Conservation (phyloP, 2,329 filamentous ascomycete species). For the Domatiomyces globalis region DNA sequence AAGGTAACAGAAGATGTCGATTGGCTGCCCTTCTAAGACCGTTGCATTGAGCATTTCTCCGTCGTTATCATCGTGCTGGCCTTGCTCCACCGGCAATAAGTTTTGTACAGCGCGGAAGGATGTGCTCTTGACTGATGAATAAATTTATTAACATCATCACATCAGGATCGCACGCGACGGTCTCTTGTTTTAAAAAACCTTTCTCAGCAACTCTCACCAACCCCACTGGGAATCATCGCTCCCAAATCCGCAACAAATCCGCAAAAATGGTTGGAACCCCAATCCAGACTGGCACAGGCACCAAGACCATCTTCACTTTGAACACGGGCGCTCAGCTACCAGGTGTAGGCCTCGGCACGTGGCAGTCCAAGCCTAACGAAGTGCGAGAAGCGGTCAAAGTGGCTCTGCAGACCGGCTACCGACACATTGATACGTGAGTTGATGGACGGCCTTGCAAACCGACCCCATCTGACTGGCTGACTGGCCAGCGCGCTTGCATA, state of each 20-base stretch:
- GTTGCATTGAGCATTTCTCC: background rate
- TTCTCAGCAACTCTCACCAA: background rate
- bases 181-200: background rate
- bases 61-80: background rate
- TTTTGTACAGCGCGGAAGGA: background rate
- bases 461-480: background rate
- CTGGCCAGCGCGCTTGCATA: constrained; percentile 50
- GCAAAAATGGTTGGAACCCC: background rate
- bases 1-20: no score
- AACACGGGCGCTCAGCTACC: constrained; percentile 31
- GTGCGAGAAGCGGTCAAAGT: constrained; percentile 57
- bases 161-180: no score
- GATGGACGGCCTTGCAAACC: background rate
- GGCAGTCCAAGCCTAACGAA: constrained; percentile 58
- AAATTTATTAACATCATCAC: background rate
- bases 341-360: constrained; percentile 62
- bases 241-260: background rate
- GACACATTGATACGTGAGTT: constrained; percentile 53
- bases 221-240: background rate
- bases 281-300: background rate
- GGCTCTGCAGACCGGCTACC: constrained; percentile 54
- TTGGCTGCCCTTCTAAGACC: no score
- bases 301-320: constrained; percentile 21
- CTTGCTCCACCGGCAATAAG: background rate
- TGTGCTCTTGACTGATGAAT: no score